Base-by-base conservation (phyloP, 345 rosid genomes). In the Aurinia saxatilis region DNA sequence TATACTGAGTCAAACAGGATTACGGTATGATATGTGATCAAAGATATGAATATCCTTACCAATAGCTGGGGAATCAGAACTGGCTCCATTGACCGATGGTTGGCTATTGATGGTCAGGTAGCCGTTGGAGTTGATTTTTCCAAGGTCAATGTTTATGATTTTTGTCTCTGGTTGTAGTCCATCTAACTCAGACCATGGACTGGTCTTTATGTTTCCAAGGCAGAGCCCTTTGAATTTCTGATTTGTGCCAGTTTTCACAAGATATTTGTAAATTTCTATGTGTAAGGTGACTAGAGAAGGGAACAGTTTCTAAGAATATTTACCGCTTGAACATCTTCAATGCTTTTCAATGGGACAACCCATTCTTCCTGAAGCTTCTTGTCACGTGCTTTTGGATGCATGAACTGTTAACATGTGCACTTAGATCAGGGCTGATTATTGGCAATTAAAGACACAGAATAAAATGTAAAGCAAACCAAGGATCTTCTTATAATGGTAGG, bases 161-260 rank as follows among this genome's bases (percentile, higher is more conserved):
- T 77, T 90, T 48, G 99, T 95, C 85, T 90, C 99, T 12, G 91
- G 87, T 73, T 84, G 95, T 71, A 93, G 89, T 62, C 92, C 87
- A 40, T 93, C 95, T 47, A 93, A 60, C 63, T 93, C 99, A 33
- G 99, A 90, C 99, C 99, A 93, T 53, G 96, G 99, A 67, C 88
- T 87, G 57, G 84, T 87, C 73, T 78, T 87, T 50, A 81, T 70
- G 75, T 76, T 90, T 68, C 99, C 99, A 44, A 82, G 79, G 77
- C 96, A 87, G 73, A 67, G 83, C 47, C 66, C 79, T 74, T 80
- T 79, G 70, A 90, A 95, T 83, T 86, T 90, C 99, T 93, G 95
- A 42, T 59, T 56, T 66, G 42, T 36, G 51, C 50, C 37, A 67
- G 48, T 65, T 51, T 65, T 30, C 48, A 36, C 46, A 31, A 36